Percentiles rank a stretch among this genome's conserved stretches.
These are phyloP conservation scores for Globisporangium parvum DNA, from an alignment of 352 stramenopile species.

Conservation along the genomic window DNA sequence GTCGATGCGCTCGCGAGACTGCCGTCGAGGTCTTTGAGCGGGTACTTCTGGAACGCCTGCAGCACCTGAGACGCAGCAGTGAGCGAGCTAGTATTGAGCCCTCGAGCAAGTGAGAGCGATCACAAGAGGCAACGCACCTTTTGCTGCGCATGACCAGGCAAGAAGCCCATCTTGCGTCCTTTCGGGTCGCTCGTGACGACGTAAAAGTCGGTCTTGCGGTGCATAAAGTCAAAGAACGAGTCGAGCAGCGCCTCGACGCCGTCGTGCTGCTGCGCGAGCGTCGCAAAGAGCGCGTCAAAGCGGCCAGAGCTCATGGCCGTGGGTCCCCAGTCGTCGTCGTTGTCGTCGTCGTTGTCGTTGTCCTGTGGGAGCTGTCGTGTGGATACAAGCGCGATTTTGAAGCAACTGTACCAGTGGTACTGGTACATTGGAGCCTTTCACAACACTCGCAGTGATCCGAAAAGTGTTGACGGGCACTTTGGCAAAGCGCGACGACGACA, in stretches of 20 bases:
- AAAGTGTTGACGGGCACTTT: neutral
- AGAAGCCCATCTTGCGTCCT: constrained; percentile 53
- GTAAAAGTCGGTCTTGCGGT: constrained; percentile 98
- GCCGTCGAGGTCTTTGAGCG: constrained; percentile 46
- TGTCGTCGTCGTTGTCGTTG: too few relatives aligned
- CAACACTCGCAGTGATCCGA: too few relatives aligned
- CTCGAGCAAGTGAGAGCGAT: neutral
- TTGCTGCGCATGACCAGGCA: constrained; percentile 50
- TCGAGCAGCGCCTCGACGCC: constrained; percentile 96
- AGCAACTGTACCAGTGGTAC: too few relatives aligned
- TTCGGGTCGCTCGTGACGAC: constrained; percentile 47
- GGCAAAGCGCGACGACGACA: too few relatives aligned
- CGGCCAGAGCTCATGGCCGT: constrained; percentile 33
- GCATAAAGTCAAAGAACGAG: constrained; percentile 96
- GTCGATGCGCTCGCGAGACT: neutral
- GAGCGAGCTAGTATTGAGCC: neutral
- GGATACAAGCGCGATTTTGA: too few relatives aligned
- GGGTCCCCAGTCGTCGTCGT: too few relatives aligned
- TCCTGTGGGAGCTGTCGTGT: too few relatives aligned
- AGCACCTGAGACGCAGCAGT: constrained; percentile 29
- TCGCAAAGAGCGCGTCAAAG: constrained; percentile 87
- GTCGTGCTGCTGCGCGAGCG: constrained; percentile 91
- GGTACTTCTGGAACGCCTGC: constrained; percentile 57
- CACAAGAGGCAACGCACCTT: constrained; percentile 19
- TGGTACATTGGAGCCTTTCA: too few relatives aligned